phyloP scores from a whole-genome alignment of 192 early-diverging fungal species.

The Umbelopsis isabellina region DNA sequence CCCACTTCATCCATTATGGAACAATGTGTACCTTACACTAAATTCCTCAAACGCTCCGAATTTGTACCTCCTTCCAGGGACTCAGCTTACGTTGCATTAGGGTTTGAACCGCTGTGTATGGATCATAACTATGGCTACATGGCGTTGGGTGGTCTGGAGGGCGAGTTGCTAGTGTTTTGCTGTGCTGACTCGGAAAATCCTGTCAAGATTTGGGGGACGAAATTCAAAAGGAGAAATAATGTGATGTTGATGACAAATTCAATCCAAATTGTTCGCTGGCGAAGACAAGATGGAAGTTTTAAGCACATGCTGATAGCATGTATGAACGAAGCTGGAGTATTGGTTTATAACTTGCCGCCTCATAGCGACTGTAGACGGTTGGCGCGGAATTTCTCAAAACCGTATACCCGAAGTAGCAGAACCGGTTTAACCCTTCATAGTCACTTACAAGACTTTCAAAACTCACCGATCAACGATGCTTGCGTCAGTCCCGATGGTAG shows the following conservation, averaged over 20 bases:
- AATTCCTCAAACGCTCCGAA: conserved; percentile 29
- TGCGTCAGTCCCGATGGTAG: conserved; percentile 51
- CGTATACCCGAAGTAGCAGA: background rate
- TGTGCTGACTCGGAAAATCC: conserved; percentile 33
- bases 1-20: conserved; percentile 2
- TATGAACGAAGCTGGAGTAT: conserved; percentile 41
- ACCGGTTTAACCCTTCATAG: background rate
- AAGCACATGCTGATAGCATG: conserved; percentile 29
- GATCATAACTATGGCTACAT: conserved; percentile 52
- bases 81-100: conserved; percentile 28
- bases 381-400: conserved; percentile 3
- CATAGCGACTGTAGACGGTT: conserved; percentile 24
- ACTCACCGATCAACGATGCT: conserved; percentile 48
- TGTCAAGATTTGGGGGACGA: conserved; percentile 40
- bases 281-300: background rate
- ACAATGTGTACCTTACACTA: conserved; percentile 28
- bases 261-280: conserved; percentile 35
- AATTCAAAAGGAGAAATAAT: conserved; percentile 36
- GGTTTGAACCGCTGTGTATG: conserved; percentile 50
- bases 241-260: conserved; percentile 36
- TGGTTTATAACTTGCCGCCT: conserved; percentile 34
- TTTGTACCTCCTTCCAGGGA: conserved; percentile 10
- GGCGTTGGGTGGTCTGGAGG: conserved; percentile 44
- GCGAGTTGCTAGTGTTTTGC: conserved; percentile 47
- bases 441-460: conserved; percentile 34